These are phyloP conservation scores for Lepiota brunneoincarnata DNA, from an alignment of 768 basidiomycete genomes.

Conservation along the genomic window DNA sequence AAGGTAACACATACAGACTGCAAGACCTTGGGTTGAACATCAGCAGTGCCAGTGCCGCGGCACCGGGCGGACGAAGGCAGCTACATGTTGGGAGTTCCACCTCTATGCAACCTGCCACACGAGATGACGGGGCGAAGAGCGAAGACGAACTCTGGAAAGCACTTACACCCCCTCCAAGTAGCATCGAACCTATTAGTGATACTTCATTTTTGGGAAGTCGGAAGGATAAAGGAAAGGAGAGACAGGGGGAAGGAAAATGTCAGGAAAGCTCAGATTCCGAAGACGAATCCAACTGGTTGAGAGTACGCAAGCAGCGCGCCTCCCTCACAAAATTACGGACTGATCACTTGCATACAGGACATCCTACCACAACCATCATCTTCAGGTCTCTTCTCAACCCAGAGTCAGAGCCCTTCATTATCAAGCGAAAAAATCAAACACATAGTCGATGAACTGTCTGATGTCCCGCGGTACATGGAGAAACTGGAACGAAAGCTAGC, in stretches of 20 bases:
- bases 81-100: too few species aligned
- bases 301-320: neutral
- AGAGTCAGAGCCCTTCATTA: neutral
- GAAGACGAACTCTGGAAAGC: slow-evolving; percentile 2
- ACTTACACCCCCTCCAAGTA: neutral
- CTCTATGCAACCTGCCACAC: neutral
- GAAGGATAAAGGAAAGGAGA: neutral
- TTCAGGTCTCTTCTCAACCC: neutral
- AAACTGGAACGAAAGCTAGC: slow-evolving; percentile 36
- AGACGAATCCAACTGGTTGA: neutral
- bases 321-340: too few species aligned
- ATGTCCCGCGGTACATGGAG: slow-evolving; percentile 24
- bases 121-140: neutral
- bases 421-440: neutral
- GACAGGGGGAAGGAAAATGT: neutral
- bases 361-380: neutral
- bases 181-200: neutral
- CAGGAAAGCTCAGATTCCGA: neutral
- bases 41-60: neutral
- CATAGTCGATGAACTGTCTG: neutral
- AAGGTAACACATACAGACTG: neutral
- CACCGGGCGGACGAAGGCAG: too few species aligned
- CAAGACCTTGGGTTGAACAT: neutral
- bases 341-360: neutral
- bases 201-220: neutral